phyloP scores from a whole-genome alignment of 2,329 filamentous ascomycete species.

The Fonsecaea nubica region DNA sequence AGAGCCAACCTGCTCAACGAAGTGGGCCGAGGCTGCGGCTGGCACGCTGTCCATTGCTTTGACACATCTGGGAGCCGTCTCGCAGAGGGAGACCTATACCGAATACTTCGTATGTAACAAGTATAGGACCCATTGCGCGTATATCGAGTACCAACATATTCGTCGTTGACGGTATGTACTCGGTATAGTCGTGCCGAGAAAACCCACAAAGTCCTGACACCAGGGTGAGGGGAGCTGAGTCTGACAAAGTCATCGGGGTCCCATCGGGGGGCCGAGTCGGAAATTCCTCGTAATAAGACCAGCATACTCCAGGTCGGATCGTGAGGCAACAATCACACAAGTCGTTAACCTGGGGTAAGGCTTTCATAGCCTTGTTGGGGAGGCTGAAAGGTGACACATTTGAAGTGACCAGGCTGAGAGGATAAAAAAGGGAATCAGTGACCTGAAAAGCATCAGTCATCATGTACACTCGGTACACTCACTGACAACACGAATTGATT shows the following conservation, averaged over 20 bases:
- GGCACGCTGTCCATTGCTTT: neutral
- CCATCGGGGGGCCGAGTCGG: neutral
- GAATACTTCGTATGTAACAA: too few species aligned
- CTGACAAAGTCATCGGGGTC: neutral
- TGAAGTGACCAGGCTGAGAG: neutral
- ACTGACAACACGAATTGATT: neutral
- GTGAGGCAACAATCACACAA: constrained; percentile 22
- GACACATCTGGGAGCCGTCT: neutral
- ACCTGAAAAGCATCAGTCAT: neutral
- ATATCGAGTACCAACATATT: neutral
- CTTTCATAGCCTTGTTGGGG: constrained; percentile 1
- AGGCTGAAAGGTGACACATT: neutral
- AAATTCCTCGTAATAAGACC: too few species aligned
- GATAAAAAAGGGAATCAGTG: neutral
- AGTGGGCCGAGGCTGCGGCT: constrained; percentile 8
- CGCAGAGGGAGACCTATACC: neutral
- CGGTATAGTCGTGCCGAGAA: neutral
- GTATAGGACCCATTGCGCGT: neutral
- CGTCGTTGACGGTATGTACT: neutral
- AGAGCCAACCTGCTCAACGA: neutral
- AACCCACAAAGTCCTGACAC: neutral
- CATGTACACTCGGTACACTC: neutral
- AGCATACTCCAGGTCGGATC: too few species aligned
- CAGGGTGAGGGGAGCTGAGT: neutral
- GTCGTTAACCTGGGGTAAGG: constrained; percentile 1